Base-by-base conservation (phyloP, 2,329 filamentous ascomycete genomes). In the Fusarium liriodendri region DNA sequence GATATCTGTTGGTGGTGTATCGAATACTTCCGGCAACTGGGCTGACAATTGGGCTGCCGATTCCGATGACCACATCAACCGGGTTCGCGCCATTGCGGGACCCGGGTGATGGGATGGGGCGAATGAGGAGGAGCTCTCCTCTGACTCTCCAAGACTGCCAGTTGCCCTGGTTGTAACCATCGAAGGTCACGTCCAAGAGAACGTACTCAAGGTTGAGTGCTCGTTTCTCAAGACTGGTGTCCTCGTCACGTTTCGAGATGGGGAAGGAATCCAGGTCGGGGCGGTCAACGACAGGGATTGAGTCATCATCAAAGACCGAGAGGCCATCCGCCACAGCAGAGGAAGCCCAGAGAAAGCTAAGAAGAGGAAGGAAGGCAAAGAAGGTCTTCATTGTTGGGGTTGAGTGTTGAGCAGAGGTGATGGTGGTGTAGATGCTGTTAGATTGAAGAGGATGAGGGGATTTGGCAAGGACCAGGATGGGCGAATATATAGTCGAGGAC, bases 1-100 rank as follows among this genome's bases (percentile, higher is more conserved):
- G 66, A 16, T 68, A 68, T 27, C 60, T 33, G 35, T 68, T 68
- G 35, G 61, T 68, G 11, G 64, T 54, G 29, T 68, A 68, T 35
- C 61, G 42, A 27, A 68, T 68, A 45, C 66, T 68, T 29, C 66
- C 66, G 11, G 66, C 66, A 9, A 64, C n/a, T 5, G 66, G 66
- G 11, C 42, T 68, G 22, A 35, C 33, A 42, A n/a, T 20, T 7
- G 66, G 66, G 11, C 33, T 68, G 45, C 66, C 66, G 20, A 68
- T 68, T 4, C 13, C 25, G 35, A 68, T 68, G 13, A 64, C 61
- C 20, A 68, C 61, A 33, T 68, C 66, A 18, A 60, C 62, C n/a
- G 66, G 66, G 52, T 68, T 68, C 2, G 38, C 54, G 8, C 66
- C 61, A 27, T 68, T 68, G 10, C 5, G 18, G 5, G 66, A 64